Conservation (phyloP, 2,329 filamentous ascomycete species). For the Clonostachys chloroleuca region DNA sequence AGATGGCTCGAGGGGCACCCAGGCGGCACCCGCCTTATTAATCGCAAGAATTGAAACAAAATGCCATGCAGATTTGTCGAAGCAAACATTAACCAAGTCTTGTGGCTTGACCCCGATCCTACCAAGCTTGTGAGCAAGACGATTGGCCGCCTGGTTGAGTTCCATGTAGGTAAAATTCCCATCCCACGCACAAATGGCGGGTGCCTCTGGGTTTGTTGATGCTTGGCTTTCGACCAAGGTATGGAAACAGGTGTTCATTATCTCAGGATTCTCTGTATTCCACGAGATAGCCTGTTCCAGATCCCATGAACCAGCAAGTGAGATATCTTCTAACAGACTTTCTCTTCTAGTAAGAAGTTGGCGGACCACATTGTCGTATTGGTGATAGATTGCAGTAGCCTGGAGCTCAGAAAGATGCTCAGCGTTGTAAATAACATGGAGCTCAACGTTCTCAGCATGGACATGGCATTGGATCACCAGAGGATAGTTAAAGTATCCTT, state of each 20-base stretch:
- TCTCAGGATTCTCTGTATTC: background rate
- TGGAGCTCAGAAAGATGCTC: background rate
- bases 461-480: background rate
- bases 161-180: constrained; percentile 15
- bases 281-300: background rate
- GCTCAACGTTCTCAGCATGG: background rate
- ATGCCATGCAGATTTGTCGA: constrained; percentile 3
- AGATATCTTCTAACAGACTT: background rate
- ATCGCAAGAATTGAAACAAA: constrained; percentile 2
- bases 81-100: constrained; percentile 2
- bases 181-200: constrained; percentile 16
- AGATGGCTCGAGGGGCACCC: constrained; percentile 2
- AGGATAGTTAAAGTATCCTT: constrained; percentile 1
- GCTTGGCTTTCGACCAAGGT: background rate
- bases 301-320: background rate
- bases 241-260: background rate
- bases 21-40: constrained; percentile 2
- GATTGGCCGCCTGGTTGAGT: background rate
- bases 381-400: background rate
- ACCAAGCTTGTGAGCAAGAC: constrained; percentile 2
- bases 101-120: background rate
- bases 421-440: constrained; percentile 3
- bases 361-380: constrained; percentile 1
- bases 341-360: constrained; percentile 1
- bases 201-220: background rate